Conservation (phyloP, 306 rosid genomes). For the Quercus rubra region DNA sequence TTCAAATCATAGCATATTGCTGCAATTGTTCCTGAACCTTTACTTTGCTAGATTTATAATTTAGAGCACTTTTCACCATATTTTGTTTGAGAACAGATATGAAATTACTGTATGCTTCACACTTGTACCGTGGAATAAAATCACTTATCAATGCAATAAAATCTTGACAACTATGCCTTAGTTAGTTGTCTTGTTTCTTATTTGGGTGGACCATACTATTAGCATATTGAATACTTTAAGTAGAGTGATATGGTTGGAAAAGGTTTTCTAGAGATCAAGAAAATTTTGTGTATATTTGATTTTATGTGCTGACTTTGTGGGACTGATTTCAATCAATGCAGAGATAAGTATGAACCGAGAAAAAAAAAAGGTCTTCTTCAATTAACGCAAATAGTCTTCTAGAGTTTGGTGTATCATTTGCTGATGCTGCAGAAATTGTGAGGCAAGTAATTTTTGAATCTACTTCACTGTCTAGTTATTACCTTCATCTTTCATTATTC, state of each 20-base stretch:
- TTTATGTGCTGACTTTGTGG: not conserved
- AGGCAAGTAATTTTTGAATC: slow-evolving; percentile 17
- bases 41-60: not conserved
- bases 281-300: not conserved
- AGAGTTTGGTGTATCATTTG: not conserved
- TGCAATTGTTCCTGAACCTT: not conserved
- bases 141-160: not conserved
- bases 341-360: not conserved
- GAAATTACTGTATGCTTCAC: not conserved
- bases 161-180: not conserved
- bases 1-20: not conserved
- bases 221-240: not conserved
- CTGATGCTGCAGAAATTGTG: slow-evolving; percentile 42
- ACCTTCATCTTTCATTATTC: not conserved
- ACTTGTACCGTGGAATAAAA: not conserved
- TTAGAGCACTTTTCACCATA: not conserved
- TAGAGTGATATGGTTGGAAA: not conserved
- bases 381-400: not conserved
- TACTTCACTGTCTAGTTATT: not conserved
- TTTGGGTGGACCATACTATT: not conserved
- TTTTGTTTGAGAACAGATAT: not conserved
- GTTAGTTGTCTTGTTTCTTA: not conserved
- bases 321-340: not conserved
- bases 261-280: not conserved
- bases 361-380: not conserved